Base-by-base conservation (phyloP, 2,329 filamentous ascomycete species). In the Aspergillus pseudoglaucus region DNA sequence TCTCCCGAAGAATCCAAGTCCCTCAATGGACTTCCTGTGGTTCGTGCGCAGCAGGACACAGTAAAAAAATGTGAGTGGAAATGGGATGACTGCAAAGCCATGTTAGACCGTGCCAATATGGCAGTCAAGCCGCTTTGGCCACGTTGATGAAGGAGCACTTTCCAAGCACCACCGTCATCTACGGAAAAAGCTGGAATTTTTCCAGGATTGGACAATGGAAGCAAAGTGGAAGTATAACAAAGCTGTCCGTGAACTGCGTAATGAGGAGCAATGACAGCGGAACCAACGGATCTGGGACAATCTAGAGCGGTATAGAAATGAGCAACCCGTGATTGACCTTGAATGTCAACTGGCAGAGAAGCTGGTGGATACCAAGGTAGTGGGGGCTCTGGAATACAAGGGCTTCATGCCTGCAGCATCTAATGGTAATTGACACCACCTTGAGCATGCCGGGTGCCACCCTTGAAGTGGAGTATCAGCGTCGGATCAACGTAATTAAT, bases 401-500 rank as follows among this genome's bases (percentile, higher is more conserved):
- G 46, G 53, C 33, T 61, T 47, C 20, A 58, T 62, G 43, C 43
- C 54, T 48, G 8, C 46, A 62, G 48, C 45, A 61, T 53, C 47
- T 60, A 33, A 53, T 45, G 23, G 32, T 61, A 25, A 57, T 63
- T 35, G 53, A 62, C 32, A 52, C 25, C 33, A 47, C 56, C 9
- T 46, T 61, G 30, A 59, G 52, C 8, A 53, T 61, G 42, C 56
- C 54, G 4, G 55, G 55, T 41, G 42, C 42, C 15, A 61, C 47
- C 2, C 15, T 58, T 17, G 48, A 58, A 53, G 48, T 47, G 44
- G 58, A 63, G 47, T 54, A 52, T 51, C 23, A 56, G 47, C 55
- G 53, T 25, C 46, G 53, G 39, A 63, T 61, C 44, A 30, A 52
- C 35, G 52, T 48, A 44, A 59, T 61, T 41, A 58, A 60, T 53